These are phyloP conservation scores for Stylonectria norvegica DNA, from an alignment of 2,329 filamentous ascomycete genomes.

Conservation along the genomic window DNA sequence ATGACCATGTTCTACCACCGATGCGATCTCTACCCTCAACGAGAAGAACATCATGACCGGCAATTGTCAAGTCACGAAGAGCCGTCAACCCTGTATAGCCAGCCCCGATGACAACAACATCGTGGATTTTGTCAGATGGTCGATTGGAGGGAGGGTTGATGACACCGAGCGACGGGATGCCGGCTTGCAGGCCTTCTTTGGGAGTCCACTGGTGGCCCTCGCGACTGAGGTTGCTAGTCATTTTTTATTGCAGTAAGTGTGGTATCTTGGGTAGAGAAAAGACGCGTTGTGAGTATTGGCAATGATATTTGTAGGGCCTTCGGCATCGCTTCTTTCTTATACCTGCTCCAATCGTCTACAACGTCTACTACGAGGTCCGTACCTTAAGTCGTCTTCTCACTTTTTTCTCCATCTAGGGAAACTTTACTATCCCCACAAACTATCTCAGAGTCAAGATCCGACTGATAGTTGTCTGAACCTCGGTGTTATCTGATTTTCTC, in stretches of 20 bases:
- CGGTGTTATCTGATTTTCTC: conserved; percentile 3
- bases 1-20: conserved; percentile 8
- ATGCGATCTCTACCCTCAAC: conserved; percentile 8
- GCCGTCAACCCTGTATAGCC: conserved; percentile 12
- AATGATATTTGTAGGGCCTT: conserved; percentile 1
- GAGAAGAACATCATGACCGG: conserved; percentile 8
- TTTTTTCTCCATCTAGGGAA: conserved; percentile 2
- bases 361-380: too few species aligned
- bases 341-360: conserved; percentile 1
- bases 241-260: too few species aligned
- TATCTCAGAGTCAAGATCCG: not conserved
- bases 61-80: conserved; percentile 6
- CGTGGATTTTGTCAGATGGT: conserved; percentile 5
- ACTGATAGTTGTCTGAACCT: conserved; percentile 3
- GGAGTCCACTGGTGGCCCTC: conserved; percentile 12
- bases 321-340: conserved; percentile 3
- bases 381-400: conserved; percentile 6
- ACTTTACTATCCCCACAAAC: not conserved
- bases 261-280: too few species aligned
- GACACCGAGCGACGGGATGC: conserved; percentile 10
- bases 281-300: not conserved
- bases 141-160: conserved; percentile 8
- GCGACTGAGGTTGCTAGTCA: conserved; percentile 5
- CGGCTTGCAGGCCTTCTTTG: conserved; percentile 5
- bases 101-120: conserved; percentile 12